Conservation (phyloP, 1,284 basidiomycete genomes). For the Amylostereum chailletii region DNA sequence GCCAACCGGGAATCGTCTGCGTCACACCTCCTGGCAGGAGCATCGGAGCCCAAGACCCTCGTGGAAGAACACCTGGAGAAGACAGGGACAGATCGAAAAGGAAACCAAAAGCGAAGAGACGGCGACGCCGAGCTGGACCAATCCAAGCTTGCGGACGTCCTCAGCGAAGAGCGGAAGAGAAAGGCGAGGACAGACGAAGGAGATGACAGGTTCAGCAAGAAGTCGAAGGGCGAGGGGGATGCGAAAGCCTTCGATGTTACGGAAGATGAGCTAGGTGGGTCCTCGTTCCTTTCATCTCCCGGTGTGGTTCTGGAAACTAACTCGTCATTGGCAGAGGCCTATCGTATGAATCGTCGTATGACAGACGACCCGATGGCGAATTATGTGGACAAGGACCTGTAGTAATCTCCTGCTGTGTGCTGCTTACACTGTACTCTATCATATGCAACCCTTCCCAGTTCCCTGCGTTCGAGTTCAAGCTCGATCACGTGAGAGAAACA, state of each 20-base stretch:
- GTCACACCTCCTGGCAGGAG: slow-evolving; percentile 46
- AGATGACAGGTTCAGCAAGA: slow-evolving; percentile 50
- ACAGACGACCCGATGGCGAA: slow-evolving; percentile 86
- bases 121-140: slow-evolving; percentile 68
- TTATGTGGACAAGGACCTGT: slow-evolving; percentile 55
- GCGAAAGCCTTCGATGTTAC: slow-evolving; percentile 65
- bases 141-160: slow-evolving; percentile 56
- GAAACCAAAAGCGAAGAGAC: slow-evolving; percentile 65
- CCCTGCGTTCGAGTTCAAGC: not conserved
- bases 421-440: no score
- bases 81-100: slow-evolving; percentile 26
- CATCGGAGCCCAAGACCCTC: slow-evolving; percentile 17
- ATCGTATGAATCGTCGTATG: slow-evolving; percentile 65
- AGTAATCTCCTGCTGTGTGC: not conserved
- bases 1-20: slow-evolving; percentile 69
- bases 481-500: slow-evolving; percentile 13
- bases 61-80: slow-evolving; percentile 18
- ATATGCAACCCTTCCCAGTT: no score
- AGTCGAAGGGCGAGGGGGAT: slow-evolving; percentile 47
- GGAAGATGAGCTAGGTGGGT: slow-evolving; percentile 86
- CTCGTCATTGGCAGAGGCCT: slow-evolving; percentile 55
- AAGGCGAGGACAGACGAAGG: slow-evolving; percentile 51
- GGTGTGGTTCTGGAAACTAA: slow-evolving; percentile 5
- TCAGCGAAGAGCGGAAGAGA: slow-evolving; percentile 77
- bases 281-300: slow-evolving; percentile 7